Evolutionary conservation across 192 early-diverging fungal genomes (phyloP).

Genomic region (Coemansia sp.): DNA sequence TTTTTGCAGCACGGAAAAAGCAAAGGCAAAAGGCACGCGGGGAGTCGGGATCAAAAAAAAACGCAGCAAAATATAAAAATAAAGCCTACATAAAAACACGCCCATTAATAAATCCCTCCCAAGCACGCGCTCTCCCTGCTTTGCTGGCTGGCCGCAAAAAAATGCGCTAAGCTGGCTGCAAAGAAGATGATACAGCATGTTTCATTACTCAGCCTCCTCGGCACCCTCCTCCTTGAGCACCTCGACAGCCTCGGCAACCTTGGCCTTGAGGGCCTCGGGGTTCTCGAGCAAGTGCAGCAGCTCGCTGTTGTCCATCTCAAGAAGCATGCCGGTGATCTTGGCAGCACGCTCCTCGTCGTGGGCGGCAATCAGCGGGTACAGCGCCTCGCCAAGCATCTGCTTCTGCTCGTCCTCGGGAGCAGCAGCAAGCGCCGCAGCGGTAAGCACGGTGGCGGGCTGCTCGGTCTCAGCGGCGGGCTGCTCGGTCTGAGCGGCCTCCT

Average conservation of each 20-base stretch:
- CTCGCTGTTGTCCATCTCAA: conserved; percentile 98
- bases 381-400: conserved; percentile 92
- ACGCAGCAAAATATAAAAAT: too few relatives aligned
- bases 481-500: conserved; percentile 36
- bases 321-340: conserved; percentile 98
- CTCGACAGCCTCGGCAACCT: conserved; percentile 83
- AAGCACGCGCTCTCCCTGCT: too few relatives aligned
- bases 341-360: conserved; percentile 73
- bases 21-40: too few relatives aligned
- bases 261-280: conserved; percentile 69
- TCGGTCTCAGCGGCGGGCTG: conserved; percentile 28
- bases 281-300: conserved; percentile 85
- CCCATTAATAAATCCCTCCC: too few relatives aligned
- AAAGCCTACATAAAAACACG: too few relatives aligned
- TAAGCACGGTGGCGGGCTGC: conserved; percentile 50
- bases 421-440: conserved; percentile 74
- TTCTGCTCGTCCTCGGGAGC: conserved; percentile 87
- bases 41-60: too few relatives aligned
- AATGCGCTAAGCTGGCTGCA: neutral
- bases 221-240: conserved; percentile 61
- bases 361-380: conserved; percentile 82
- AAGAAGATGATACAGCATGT: neutral
- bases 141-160: too few relatives aligned
- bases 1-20: too few relatives aligned
- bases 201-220: conserved; percentile 13